Conservation (phyloP, 192 early-diverging fungal species). For the Rhizophagus sp. region DNA sequence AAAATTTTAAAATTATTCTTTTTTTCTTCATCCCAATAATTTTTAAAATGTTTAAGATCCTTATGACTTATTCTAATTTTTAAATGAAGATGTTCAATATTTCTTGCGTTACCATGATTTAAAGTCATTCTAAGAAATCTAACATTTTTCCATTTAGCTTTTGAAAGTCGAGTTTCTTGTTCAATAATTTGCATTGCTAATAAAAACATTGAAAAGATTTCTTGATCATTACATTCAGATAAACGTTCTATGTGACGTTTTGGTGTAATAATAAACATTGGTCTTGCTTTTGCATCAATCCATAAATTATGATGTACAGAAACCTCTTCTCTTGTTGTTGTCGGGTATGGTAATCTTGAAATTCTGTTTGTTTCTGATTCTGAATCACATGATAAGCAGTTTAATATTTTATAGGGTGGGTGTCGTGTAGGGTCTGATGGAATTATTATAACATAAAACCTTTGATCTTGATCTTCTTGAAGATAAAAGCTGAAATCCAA, state of each 20-base stretch:
- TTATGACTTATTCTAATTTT: constrained; percentile 16
- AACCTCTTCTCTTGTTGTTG: background rate
- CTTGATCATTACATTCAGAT: constrained; percentile 32
- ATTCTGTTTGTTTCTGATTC: constrained; percentile 22
- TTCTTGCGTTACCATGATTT: constrained; percentile 37
- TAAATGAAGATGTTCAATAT: constrained; percentile 33
- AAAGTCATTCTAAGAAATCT: constrained; percentile 28
- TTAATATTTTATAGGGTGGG: constrained; percentile 6
- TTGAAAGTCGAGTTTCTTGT: constrained; percentile 10
- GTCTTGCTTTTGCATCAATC: constrained; percentile 34
- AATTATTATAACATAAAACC: constrained; percentile 11
- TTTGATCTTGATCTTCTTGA: background rate
- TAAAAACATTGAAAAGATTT: constrained; percentile 30
- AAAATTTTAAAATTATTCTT: constrained; percentile 14
- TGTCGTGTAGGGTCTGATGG: background rate
- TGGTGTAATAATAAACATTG: constrained; percentile 35
- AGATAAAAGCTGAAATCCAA: constrained; percentile 11
- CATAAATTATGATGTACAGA: constrained; percentile 2
- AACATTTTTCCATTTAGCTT: background rate
- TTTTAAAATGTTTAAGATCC: constrained; percentile 18
- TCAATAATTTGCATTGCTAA: background rate
- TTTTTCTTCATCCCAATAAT: constrained; percentile 27
- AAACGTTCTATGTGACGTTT: constrained; percentile 32
- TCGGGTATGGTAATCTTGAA: constrained; percentile 16
- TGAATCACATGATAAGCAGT: constrained; percentile 25